Base-by-base conservation (phyloP, 2,329 filamentous ascomycete species). In the Apiospora phragmitis region DNA sequence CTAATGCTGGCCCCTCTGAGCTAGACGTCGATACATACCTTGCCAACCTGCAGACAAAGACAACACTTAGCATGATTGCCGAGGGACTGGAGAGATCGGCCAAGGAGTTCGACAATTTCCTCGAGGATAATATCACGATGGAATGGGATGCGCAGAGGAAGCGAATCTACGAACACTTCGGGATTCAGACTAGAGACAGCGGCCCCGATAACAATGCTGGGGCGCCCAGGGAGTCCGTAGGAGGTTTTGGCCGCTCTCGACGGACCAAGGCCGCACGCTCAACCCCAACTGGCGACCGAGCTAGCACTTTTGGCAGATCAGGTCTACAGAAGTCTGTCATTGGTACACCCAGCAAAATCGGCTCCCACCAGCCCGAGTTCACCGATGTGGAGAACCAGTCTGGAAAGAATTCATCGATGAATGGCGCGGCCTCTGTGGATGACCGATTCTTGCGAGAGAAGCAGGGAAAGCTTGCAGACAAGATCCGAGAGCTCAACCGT, bases 71-170 rank as follows among this genome's bases (percentile, higher is more conserved):
- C 78, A 95, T 97, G 89, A 95, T 98, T 76, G 89, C 93, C 43
- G 94, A 98, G 79, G 94, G 94, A n/a, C 86, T 98, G 72, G 92
- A 95, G 77, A 91, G 95, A 77, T 96, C 95, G 4, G 92, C 95
- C 72, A 90, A 91, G 70, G 96, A 98, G 78, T 98, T 99, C 79
- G 95, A 99, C 80, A 89, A 90, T 72, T 98, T 97, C 80, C 86
- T 99, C 70, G 95, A 98, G 80, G 95, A 98, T 77, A 97, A 97
- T 78, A 91, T 98, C 67, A 94, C 94, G 41, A 92, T 97, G 85
- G 94, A 98, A 80, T 98, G 96, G 95, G 95, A 98, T 76, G 92
- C 93, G 21, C 95, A 98, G 83, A 92, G 95, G 73, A 94, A 93
- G 81, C 91, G 91, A 74, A 97, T 99, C 74, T 98, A 98, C 82